Evolutionary conservation across 192 early-diverging fungal species (phyloP).

Genomic region (Umbelopsis sp.): DNA sequence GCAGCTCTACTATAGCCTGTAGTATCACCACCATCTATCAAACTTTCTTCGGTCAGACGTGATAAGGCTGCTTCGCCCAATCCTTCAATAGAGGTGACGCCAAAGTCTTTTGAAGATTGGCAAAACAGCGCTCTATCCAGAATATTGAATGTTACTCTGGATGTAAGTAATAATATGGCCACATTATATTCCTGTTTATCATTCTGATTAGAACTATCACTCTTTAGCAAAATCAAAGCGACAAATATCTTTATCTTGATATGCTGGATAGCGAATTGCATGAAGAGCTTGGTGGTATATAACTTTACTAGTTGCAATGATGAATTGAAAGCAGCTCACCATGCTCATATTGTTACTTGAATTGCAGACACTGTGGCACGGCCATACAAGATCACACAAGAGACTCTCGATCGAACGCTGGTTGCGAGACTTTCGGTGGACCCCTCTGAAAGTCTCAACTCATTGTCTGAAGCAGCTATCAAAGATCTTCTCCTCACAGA

Average conservation of each 20-base stretch:
- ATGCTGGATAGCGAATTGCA: slow-evolving; percentile 35
- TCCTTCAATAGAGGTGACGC: slow-evolving; percentile 32
- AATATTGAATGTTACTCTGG: slow-evolving; percentile 77
- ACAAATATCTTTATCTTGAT: slow-evolving; percentile 37
- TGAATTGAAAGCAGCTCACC: neutral
- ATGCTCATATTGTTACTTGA: neutral
- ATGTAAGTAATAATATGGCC: slow-evolving; percentile 48
- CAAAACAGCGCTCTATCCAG: slow-evolving; percentile 80
- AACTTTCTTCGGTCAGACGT: neutral
- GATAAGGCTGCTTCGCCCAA: slow-evolving; percentile 14
- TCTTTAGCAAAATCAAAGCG: neutral
- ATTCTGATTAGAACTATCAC: neutral
- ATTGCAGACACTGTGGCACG: slow-evolving; percentile 32
- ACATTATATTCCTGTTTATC: too few species aligned
- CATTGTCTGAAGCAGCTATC: slow-evolving; percentile 37
- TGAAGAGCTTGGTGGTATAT: slow-evolving; percentile 39
- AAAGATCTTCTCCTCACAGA: slow-evolving; percentile 35
- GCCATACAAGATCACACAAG: slow-evolving; percentile 53
- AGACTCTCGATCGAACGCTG: slow-evolving; percentile 67
- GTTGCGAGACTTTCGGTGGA: slow-evolving; percentile 71
- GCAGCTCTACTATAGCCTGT: neutral
- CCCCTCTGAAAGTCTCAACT: slow-evolving; percentile 38
- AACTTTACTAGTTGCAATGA: neutral
- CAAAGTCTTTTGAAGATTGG: slow-evolving; percentile 72
- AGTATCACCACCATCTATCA: neutral